Base-by-base conservation (phyloP, 768 basidiomycete species). In the Mycena capillaripes region DNA sequence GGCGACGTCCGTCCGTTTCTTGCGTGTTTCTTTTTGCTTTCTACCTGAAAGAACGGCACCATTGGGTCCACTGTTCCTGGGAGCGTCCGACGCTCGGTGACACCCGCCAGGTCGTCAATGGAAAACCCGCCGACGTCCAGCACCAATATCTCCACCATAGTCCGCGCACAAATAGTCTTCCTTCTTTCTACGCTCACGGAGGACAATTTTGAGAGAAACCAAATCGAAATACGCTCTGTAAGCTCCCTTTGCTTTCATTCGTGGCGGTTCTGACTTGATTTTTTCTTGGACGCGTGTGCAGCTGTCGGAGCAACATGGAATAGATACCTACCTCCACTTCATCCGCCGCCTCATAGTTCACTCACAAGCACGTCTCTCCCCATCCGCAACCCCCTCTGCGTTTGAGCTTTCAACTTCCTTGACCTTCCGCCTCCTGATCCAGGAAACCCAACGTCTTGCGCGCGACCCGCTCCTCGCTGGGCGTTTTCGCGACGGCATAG, bases 121-220 rank as follows among this genome's bases (percentile, higher is more conserved):
- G 94, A 95, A 86, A 93, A 90, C 81, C 90, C 93, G 87, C 90
- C 92, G 84, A 92, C 88, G 56, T 75, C 73, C 64, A 78, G 83
- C 80, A 91, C 92, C 81, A 95, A 94, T 82, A 95, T 96, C 80
- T 92, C 95, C 83, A 95, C 94, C 81, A 96, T 96, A 82, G 95
- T 96, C 85, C 95, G 95, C 84, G 94, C 97, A 71, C 97, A 99
- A 88, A 97, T 99, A 80, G 97, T 97, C 76, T 99, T 99, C 84
- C 89, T 98, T 69, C 89, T 99, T 75, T 96, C 95, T 32, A 98
- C 96, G 30, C 90, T 99, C 72, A 96, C 95, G 70, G 97, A 99
- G 84, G 97, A 99, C 78, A 97, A 96, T 84, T 99, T 96, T 81
- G 95, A 95, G 80, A 91, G 95, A 80, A 96, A 98, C 83, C 93